phyloP scores from a whole-genome alignment of 2,329 filamentous ascomycete genomes.

The Scedosporium boydii region DNA sequence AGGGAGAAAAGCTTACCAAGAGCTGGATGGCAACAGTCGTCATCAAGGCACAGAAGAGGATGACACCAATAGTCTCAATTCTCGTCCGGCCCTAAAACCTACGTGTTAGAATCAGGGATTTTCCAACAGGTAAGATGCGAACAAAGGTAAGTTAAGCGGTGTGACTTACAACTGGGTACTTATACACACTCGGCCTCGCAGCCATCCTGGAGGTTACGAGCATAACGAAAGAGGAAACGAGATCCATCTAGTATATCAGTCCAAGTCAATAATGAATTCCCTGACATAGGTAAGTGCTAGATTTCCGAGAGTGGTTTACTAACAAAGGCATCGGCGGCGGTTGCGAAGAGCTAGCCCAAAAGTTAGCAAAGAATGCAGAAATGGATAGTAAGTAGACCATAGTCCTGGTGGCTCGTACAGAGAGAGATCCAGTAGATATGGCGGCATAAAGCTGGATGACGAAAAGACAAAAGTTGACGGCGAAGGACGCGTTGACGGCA shows the following conservation, averaged over 20 bases:
- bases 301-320: conserved; percentile 14
- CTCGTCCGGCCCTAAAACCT: conserved; percentile 41
- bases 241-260: conserved; percentile 37
- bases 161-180: conserved; percentile 44
- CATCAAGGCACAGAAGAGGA: conserved; percentile 58
- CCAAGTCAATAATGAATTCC: conserved; percentile 12
- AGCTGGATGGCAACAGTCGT: conserved; percentile 56
- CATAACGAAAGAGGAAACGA: conserved; percentile 55
- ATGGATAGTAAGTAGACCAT: neutral
- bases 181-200: conserved; percentile 49
- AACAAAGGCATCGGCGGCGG: conserved; percentile 54
- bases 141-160: too few species aligned
- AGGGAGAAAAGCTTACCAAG: conserved; percentile 26
- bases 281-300: conserved; percentile 4
- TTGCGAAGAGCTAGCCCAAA: conserved; percentile 43
- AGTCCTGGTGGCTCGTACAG: conserved; percentile 14
- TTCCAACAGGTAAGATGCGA: too few species aligned
- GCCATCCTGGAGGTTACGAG: conserved; percentile 50
- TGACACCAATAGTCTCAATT: conserved; percentile 55
- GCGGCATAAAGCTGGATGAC: conserved; percentile 50
- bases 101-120: conserved; percentile 8
- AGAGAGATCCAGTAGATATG: conserved; percentile 48
- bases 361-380: neutral
- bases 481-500: conserved; percentile 41
- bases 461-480: conserved; percentile 43